These are phyloP conservation scores for Arabidopsis hybrid DNA, from an alignment of 441 rosid genomes.

Conservation along the genomic window DNA sequence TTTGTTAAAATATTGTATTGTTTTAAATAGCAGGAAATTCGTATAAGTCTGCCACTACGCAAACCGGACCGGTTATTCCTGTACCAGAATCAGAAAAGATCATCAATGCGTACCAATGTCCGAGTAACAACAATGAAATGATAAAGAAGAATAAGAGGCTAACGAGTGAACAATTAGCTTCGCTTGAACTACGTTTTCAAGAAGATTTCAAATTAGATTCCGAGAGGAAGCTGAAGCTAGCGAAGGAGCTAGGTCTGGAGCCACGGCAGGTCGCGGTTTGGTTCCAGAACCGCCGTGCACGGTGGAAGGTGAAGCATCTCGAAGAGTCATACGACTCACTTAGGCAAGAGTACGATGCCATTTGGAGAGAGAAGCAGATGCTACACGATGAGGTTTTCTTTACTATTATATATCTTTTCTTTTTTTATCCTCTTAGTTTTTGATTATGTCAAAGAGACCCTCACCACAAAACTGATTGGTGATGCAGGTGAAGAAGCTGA, in stretches of 20 bases:
- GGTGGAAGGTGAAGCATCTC: constrained; percentile 90
- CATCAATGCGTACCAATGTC: constrained; percentile 17
- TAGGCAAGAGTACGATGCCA: constrained; percentile 65
- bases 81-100: constrained; percentile 37
- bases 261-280: constrained; percentile 93
- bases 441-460: background rate
- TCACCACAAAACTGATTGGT: background rate
- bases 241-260: constrained; percentile 80
- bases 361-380: constrained; percentile 72
- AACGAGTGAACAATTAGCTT: constrained; percentile 69
- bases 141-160: constrained; percentile 64
- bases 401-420: background rate
- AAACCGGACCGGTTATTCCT: constrained; percentile 35
- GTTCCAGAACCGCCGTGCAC: constrained; percentile 92
- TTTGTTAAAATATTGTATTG: no score
- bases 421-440: background rate
- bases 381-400: constrained; percentile 80
- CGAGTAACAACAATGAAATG: constrained; percentile 45
- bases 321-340: constrained; percentile 75
- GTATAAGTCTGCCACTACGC: background rate
- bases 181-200: constrained; percentile 79
- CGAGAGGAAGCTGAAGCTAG: constrained; percentile 80
- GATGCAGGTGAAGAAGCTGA: constrained; percentile 70
- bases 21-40: constrained; percentile 16
- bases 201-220: constrained; percentile 88